Evolutionary conservation across 768 basidiomycete species (phyloP), one percentile per base, ranked within the genome.

Genomic region (Chalciporus piperatus): DNA sequence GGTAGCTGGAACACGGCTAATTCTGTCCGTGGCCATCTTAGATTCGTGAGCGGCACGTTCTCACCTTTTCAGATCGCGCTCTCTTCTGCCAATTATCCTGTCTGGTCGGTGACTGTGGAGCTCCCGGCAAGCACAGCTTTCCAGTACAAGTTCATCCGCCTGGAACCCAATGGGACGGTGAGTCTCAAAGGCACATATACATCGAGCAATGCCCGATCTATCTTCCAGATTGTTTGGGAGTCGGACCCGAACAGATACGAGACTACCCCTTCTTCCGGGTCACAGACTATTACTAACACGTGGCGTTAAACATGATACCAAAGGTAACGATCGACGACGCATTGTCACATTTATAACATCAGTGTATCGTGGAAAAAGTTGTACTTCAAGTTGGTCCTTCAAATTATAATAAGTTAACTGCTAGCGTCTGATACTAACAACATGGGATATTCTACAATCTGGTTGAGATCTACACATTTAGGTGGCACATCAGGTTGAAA

Each of bases 101-200:
- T 75, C 2, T 85, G 82, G 83, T 72, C 67, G 3, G 72, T 75
- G 16, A 77, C 77, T 1, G 68, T 83, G 6, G 64, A 66, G n/a
- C 57, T 86, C 0, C 81, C 82, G 2, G 68, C 76, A 1, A 72
- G 68, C 87, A 38, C 43, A 39, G 10, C 50, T 35, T 39, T 52
- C 60, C 2, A 76, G 74, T 13, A 72, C 60, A 33, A 72, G 59
- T 62, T 83, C 83, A 66, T 83, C 80, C 54, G 86, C 88, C 16
- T 96, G 70, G 8, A 94, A 71, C 16, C 88, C 72, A 61, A 93
- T 95, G 68, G 95, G 90, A 35, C 88, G 92, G 39, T 94, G 89
- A 1, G 84, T 48, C 58, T 48, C 37, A 20, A 41, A 13, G 9
- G 10, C 23, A 14, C 14, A 13, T 12, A 32, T 4, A 25, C 19